A percentile compares a stretch with the other conserved stretches of the same genome.
Evolutionary conservation across 1,139 yeast genomes (phyloP).

Genomic region (Candida frijolesensis): DNA sequence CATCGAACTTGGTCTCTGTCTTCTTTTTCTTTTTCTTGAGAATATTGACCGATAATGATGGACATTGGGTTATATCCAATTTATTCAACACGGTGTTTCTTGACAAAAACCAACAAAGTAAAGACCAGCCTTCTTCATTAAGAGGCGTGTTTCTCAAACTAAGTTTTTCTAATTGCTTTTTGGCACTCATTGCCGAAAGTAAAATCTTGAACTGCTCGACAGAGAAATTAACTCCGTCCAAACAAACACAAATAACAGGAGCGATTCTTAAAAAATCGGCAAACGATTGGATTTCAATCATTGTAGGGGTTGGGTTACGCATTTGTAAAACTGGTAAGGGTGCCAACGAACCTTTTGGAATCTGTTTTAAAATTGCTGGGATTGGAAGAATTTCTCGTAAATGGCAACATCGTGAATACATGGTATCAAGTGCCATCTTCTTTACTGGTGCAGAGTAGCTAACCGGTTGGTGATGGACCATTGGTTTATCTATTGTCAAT

Average conservation of each 20-base stretch:
- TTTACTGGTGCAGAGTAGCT: constrained; percentile 39
- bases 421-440: constrained; percentile 58
- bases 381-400: constrained; percentile 72
- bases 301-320: constrained; percentile 72
- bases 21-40: constrained; percentile 44
- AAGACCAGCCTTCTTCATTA: constrained; percentile 68
- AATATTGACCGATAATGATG: constrained; percentile 57
- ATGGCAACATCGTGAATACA: constrained; percentile 79
- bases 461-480: constrained; percentile 31
- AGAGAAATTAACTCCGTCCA: constrained; percentile 70
- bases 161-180: constrained; percentile 62
- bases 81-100: constrained; percentile 57
- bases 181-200: constrained; percentile 61
- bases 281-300: constrained; percentile 72
- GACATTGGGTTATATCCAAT: constrained; percentile 73
- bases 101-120: constrained; percentile 69
- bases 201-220: constrained; percentile 65
- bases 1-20: constrained; percentile 24
- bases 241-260: constrained; percentile 65
- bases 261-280: constrained; percentile 77
- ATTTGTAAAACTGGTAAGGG: constrained; percentile 67
- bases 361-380: constrained; percentile 74
- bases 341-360: constrained; percentile 68
- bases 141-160: constrained; percentile 74
- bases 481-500: constrained; percentile 52